Percentiles rank a stretch among this genome's conserved stretches.
Conservation (phyloP, 2,329 filamentous ascomycete genomes). For the Penicillium sclerotigenum region DNA sequence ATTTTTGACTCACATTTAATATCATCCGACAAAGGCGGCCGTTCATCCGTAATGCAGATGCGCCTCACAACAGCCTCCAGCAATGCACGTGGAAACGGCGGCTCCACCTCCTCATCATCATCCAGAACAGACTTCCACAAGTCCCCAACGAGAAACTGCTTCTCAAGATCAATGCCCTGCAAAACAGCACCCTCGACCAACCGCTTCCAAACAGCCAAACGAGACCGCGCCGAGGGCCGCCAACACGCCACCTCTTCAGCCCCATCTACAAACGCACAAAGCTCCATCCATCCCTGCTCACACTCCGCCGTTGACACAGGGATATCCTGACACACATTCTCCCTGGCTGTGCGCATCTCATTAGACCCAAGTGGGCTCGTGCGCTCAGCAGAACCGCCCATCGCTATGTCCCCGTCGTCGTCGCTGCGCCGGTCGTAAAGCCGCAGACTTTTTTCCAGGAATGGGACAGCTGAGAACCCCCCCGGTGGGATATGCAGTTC, state of each 20-base stretch:
- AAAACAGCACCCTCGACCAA: constrained; percentile 39
- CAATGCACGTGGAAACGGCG: constrained; percentile 32
- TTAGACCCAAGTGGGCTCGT: constrained; percentile 26
- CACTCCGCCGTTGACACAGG: constrained; percentile 54
- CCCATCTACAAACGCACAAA: constrained; percentile 53
- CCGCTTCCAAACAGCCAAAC: constrained; percentile 50
- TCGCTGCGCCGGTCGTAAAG: constrained; percentile 29
- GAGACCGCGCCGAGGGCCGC: constrained; percentile 49
- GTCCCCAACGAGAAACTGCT: constrained; percentile 42
- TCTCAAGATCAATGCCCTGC: constrained; percentile 40
- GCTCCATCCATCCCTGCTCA: constrained; percentile 48
- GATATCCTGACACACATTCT: constrained; percentile 47
- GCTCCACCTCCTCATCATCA: constrained; percentile 28
- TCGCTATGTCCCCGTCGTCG: constrained; percentile 19
- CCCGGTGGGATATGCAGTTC: constrained; percentile 40
- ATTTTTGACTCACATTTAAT: constrained; percentile 38
- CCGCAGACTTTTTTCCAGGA: constrained; percentile 30
- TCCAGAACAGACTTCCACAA: constrained; percentile 41
- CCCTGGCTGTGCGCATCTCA: constrained; percentile 34
- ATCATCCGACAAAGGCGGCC: constrained; percentile 20
- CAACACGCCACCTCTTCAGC: constrained; percentile 33
- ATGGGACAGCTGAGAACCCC: constrained; percentile 31
- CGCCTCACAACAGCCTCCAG: constrained; percentile 41
- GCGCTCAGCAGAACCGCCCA: constrained; percentile 18
- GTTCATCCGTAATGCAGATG: constrained; percentile 30